Conservation (phyloP, 192 early-diverging fungal species). For the Nowakowskiella sp. region DNA sequence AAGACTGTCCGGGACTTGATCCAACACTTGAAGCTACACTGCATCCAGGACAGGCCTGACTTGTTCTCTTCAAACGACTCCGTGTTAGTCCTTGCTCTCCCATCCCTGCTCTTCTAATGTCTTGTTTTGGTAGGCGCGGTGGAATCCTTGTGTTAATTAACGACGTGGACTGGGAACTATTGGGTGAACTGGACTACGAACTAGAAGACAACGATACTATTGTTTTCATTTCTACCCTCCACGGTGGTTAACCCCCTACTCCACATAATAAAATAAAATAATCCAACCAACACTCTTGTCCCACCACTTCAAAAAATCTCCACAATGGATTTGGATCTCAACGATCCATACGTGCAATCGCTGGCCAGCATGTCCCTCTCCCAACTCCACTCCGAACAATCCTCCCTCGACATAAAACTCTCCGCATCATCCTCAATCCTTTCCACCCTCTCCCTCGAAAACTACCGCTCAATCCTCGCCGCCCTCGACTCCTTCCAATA, state of each 20-base stretch:
- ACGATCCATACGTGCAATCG: too few relatives aligned
- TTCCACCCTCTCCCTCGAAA: too few relatives aligned
- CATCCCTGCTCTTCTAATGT: slow-evolving; percentile 1
- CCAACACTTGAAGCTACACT: slow-evolving; percentile 54
- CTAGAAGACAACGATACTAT: slow-evolving; percentile 72
- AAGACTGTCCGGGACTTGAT: slow-evolving; percentile 68
- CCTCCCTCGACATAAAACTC: too few relatives aligned
- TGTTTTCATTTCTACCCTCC: slow-evolving; percentile 95
- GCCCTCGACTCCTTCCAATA: too few relatives aligned
- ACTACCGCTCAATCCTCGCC: too few relatives aligned
- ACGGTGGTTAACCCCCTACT: slow-evolving; percentile 86
- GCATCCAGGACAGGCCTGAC: slow-evolving; percentile 70
- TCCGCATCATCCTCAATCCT: too few relatives aligned
- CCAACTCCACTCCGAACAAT: too few relatives aligned
- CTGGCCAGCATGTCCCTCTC: too few relatives aligned
- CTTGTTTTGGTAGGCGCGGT: slow-evolving; percentile 55
- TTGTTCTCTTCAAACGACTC: slow-evolving; percentile 75
- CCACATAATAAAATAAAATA: too few relatives aligned
- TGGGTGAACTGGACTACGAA: slow-evolving; percentile 76
- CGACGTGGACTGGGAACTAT: slow-evolving; percentile 92
- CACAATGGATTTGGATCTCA: too few relatives aligned
- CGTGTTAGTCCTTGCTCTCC: slow-evolving; percentile 47
- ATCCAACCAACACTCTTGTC: too few relatives aligned
- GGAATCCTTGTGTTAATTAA: slow-evolving; percentile 95
- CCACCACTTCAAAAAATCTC: too few relatives aligned